These are phyloP conservation scores for Catenaria anguillulae DNA, from an alignment of 371 early-diverging fungal genomes.

Conservation along the genomic window DNA sequence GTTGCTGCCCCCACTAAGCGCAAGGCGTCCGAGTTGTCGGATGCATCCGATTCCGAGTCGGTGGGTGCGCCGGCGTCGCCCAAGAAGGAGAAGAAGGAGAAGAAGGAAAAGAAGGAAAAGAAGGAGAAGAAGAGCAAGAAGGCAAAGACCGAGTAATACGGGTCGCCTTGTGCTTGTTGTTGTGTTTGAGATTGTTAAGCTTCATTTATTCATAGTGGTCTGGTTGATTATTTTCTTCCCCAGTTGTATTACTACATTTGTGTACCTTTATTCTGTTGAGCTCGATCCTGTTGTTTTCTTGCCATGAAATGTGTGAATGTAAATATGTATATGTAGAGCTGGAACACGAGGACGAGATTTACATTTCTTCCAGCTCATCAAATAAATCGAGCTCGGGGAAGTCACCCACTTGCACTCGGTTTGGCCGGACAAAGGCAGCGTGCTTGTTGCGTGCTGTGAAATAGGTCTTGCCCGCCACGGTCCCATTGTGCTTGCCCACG, in stretches of 20 bases:
- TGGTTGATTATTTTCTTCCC: no score
- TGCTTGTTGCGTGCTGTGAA: constrained; percentile 55
- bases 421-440: constrained; percentile 80
- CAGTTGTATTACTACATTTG: no score
- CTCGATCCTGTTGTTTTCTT: no score
- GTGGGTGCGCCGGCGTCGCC: constrained; percentile 13
- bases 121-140: constrained; percentile 27
- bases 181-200: no score
- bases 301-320: no score
- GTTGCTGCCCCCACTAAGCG: constrained; percentile 18
- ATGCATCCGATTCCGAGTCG: constrained; percentile 17
- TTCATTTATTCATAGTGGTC: no score
- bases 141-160: constrained; percentile 23
- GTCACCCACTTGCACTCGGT: constrained; percentile 71
- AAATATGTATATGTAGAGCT: no score
- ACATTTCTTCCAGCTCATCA: constrained; percentile 27
- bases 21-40: constrained; percentile 10
- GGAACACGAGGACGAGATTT: no score
- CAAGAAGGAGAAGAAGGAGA: constrained; percentile 14
- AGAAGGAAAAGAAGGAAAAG: constrained; percentile 38
- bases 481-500: constrained; percentile 84
- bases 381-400: constrained; percentile 52
- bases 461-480: constrained; percentile 58
- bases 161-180: no score
- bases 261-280: no score